Conservation (phyloP, 2,329 filamentous ascomycete species). For the Talaromyces sp. region DNA sequence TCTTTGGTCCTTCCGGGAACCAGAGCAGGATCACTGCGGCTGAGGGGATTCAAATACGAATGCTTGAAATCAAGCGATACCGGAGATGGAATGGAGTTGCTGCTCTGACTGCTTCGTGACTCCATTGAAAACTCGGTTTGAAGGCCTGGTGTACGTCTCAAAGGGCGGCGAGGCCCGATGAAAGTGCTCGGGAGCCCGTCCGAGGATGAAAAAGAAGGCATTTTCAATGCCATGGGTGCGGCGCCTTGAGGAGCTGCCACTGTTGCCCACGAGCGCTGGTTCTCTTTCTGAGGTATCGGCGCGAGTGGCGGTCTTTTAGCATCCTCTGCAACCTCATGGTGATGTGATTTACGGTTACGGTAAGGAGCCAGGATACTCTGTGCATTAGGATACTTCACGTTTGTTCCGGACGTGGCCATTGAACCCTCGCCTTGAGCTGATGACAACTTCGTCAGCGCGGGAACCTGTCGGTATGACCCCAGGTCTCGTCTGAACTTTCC, state of each 20-base stretch:
- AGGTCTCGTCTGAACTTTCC: slow-evolving; percentile 7
- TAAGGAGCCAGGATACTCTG: slow-evolving; percentile 34
- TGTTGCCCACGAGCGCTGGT: slow-evolving; percentile 29
- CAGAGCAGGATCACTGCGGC: slow-evolving; percentile 27
- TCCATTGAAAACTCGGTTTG: slow-evolving; percentile 27
- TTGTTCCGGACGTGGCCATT: slow-evolving; percentile 19
- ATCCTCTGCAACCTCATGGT: slow-evolving; percentile 15
- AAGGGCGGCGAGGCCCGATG: slow-evolving; percentile 12
- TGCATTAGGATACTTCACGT: slow-evolving; percentile 29
- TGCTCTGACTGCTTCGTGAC: slow-evolving; percentile 19
- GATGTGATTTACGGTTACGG: slow-evolving; percentile 32
- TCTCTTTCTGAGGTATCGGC: slow-evolving; percentile 18
- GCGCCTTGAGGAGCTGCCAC: slow-evolving; percentile 23
- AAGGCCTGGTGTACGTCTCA: slow-evolving; percentile 13
- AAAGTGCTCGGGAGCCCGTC: slow-evolving; percentile 7
- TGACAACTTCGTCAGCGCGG: slow-evolving; percentile 20
- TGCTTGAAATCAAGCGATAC: slow-evolving; percentile 23
- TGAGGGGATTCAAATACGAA: slow-evolving; percentile 24
- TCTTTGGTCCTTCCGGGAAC: slow-evolving; percentile 17
- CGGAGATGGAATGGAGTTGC: slow-evolving; percentile 23
- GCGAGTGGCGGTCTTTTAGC: slow-evolving; percentile 6
- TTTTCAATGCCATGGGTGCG: slow-evolving; percentile 9
- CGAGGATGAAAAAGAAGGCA: slow-evolving; percentile 9
- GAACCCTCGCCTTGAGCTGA: slow-evolving; percentile 26
- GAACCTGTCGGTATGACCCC: slow-evolving; percentile 18